phyloP scores from a whole-genome alignment of 2,329 filamentous ascomycete genomes.

The Lomentospora prolificans region DNA sequence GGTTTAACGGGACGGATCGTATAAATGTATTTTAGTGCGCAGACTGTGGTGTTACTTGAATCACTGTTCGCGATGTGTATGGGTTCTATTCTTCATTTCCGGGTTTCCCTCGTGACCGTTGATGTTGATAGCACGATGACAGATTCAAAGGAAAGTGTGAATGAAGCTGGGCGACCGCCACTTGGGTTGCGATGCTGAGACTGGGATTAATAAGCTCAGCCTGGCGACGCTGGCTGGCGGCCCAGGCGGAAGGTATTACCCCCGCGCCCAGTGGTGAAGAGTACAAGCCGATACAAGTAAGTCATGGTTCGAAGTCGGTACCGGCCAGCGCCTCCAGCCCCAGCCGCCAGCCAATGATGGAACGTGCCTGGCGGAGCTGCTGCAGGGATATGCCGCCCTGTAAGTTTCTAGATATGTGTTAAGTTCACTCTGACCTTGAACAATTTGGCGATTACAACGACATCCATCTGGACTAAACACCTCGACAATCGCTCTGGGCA shows the following conservation, averaged over 20 bases:
- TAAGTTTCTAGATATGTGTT: slow-evolving; percentile 3
- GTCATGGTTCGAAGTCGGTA: no score
- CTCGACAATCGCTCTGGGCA: neutral
- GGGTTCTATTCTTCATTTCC: neutral
- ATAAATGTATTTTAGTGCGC: neutral
- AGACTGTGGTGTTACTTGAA: neutral
- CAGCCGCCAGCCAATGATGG: neutral
- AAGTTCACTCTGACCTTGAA: neutral
- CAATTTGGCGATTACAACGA: neutral
- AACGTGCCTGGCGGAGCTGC: neutral
- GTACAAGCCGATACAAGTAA: neutral
- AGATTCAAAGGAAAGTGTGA: neutral
- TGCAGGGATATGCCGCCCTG: neutral
- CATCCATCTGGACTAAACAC: neutral
- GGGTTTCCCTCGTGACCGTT: neutral
- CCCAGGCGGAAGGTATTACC: no score
- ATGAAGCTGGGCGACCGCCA: no score
- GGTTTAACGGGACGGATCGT: neutral
- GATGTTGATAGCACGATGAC: neutral
- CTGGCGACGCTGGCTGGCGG: no score
- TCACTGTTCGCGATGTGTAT: neutral
- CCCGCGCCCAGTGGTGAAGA: neutral
- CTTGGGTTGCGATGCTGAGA: neutral
- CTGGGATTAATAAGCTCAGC: no score
- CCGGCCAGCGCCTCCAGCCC: neutral